Conservation (phyloP, 345 rosid species). For the Eucalyptus curtisii region DNA sequence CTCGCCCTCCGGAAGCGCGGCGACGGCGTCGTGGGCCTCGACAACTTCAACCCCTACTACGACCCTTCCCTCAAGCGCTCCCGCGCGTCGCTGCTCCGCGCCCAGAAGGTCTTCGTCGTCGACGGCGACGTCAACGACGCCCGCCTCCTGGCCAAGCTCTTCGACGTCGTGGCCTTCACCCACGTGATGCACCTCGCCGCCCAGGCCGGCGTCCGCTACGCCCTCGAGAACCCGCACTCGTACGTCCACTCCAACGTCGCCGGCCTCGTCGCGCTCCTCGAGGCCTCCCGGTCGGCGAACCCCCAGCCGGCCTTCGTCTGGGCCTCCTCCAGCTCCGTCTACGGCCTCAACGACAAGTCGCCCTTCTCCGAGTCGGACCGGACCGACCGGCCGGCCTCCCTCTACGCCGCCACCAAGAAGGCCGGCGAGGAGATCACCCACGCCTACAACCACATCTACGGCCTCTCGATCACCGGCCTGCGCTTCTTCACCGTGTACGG, state of each 20-base stretch:
- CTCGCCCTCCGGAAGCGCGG: conserved; percentile 54
- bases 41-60: conserved; percentile 66
- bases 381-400: conserved; percentile 76
- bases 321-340: conserved; percentile 86
- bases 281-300: conserved; percentile 52
- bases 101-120: conserved; percentile 38
- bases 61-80: conserved; percentile 59
- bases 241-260: conserved; percentile 73
- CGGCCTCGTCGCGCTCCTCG: conserved; percentile 60
- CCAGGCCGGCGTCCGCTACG: conserved; percentile 83
- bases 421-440: conserved; percentile 82
- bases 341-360: conserved; percentile 55
- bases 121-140: conserved; percentile 71
- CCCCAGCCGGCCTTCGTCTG: conserved; percentile 79
- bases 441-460: conserved; percentile 76
- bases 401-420: conserved; percentile 81
- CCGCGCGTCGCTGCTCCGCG: conserved; percentile 17
- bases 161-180: conserved; percentile 65
- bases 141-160: conserved; percentile 42
- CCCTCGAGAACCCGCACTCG: conserved; percentile 64
- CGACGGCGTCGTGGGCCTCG: conserved; percentile 75
- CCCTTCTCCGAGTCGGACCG: conserved; percentile 65
- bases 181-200: conserved; percentile 90
- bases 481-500: conserved; percentile 84
- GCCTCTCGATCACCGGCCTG: conserved; percentile 64